A percentile compares a stretch with the other conserved stretches of the same genome.
These are phyloP conservation scores for Domatiomyces globalis DNA, from an alignment of 2,329 filamentous ascomycete genomes.

Conservation along the genomic window DNA sequence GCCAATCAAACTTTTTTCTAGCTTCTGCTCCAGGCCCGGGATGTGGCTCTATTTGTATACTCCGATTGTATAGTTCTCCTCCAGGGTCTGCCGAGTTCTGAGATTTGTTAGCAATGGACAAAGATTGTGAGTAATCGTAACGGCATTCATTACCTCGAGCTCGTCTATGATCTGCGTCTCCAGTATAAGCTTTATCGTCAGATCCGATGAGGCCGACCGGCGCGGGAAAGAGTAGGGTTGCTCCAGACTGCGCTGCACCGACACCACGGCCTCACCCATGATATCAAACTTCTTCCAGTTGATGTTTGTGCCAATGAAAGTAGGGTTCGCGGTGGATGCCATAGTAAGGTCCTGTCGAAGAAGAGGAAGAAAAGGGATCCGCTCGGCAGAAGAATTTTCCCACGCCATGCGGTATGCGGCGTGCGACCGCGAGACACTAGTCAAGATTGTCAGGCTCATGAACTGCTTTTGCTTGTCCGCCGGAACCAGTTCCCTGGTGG, in stretches of 20 bases:
- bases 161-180: constrained; percentile 71
- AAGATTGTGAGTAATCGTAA: background rate
- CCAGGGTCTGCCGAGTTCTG: constrained; percentile 32
- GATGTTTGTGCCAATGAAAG: constrained; percentile 67
- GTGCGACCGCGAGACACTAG: constrained; percentile 84
- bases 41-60: constrained; percentile 38
- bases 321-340: constrained; percentile 82
- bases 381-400: constrained; percentile 82
- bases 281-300: constrained; percentile 99
- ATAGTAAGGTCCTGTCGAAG: constrained; percentile 81
- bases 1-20: constrained; percentile 32
- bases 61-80: constrained; percentile 40
- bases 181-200: constrained; percentile 59
- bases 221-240: constrained; percentile 59
- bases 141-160: constrained; percentile 56
- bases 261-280: constrained; percentile 77
- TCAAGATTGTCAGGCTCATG: constrained; percentile 73
- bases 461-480: constrained; percentile 65
- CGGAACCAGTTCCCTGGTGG: constrained; percentile 65
- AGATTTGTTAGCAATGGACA: constrained; percentile 5
- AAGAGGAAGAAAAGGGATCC: constrained; percentile 86
- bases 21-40: constrained; percentile 21
- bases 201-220: constrained; percentile 38
- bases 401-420: constrained; percentile 93
- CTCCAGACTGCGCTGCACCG: constrained; percentile 83